These are phyloP conservation scores for Starmerella asiatica DNA, from an alignment of 805 yeast species.

Conservation along the genomic window DNA sequence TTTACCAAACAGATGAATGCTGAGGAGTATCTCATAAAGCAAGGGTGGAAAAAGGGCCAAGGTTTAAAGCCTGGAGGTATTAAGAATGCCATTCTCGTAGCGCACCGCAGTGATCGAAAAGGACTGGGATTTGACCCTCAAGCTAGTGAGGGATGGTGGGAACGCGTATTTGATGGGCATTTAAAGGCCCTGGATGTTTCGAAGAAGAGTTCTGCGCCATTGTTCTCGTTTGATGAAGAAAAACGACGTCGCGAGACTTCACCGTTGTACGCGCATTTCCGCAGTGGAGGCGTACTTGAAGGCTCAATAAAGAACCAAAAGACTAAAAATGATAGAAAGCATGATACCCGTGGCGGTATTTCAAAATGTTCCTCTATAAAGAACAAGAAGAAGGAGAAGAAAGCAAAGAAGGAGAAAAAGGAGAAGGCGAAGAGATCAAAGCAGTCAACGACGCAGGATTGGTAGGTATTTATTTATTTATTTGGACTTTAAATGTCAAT, in stretches of 20 bases:
- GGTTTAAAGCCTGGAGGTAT: conserved; percentile 70
- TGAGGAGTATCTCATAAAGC: conserved; percentile 52
- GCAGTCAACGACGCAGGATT: neutral
- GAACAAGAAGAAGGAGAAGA: conserved; percentile 8
- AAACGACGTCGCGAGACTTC: conserved; percentile 30
- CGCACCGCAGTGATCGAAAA: conserved; percentile 78
- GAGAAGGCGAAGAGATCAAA: conserved; percentile 4
- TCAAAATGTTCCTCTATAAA: no score
- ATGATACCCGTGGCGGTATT: no score
- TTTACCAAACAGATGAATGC: conserved; percentile 50
- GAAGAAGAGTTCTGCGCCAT: conserved; percentile 25
- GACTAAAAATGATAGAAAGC: no score
- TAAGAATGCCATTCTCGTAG: conserved; percentile 72
- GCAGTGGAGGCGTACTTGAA: conserved; percentile 66
- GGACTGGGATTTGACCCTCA: conserved; percentile 71
- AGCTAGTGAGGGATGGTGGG: conserved; percentile 95
- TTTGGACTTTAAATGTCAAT: neutral
- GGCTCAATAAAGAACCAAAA: no score
- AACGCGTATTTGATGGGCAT: conserved; percentile 84
- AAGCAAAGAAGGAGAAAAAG: conserved; percentile 1
- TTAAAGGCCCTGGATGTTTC: conserved; percentile 58
- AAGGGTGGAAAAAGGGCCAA: conserved; percentile 89
- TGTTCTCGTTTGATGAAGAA: conserved; percentile 43
- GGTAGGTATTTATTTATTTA: neutral
- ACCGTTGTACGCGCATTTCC: conserved; percentile 76